Conservation (phyloP, 1,284 basidiomycete species). For the Irpex sp. region DNA sequence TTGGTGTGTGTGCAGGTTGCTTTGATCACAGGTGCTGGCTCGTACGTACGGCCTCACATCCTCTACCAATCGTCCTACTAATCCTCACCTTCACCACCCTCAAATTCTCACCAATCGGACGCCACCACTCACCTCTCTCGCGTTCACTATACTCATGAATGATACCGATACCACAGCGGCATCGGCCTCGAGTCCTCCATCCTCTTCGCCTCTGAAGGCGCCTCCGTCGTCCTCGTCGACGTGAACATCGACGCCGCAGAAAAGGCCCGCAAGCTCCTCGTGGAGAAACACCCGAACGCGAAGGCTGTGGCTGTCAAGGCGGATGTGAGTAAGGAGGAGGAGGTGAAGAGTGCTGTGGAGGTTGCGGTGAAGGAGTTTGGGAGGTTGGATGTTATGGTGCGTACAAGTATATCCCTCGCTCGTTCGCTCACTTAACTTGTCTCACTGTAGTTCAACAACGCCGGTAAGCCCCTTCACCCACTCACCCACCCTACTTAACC, state of each 20-base stretch:
- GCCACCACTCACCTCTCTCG: constrained; percentile 1
- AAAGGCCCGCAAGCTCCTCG: constrained; percentile 65
- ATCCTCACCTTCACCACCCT: no score
- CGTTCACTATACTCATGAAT: not conserved
- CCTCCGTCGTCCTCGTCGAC: constrained; percentile 83
- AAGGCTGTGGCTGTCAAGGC: constrained; percentile 73
- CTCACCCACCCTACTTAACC: not conserved
- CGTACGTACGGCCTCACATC: constrained; percentile 47
- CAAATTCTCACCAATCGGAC: no score
- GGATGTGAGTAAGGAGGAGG: constrained; percentile 86
- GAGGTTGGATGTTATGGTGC: constrained; percentile 87
- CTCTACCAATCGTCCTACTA: no score
- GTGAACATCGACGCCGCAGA: constrained; percentile 80
- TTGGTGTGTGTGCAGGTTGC: constrained; percentile 48
- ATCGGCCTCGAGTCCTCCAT: constrained; percentile 93
- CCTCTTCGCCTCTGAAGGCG: constrained; percentile 91
- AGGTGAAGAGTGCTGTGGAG: constrained; percentile 82
- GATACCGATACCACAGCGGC: constrained; percentile 47
- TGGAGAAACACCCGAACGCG: constrained; percentile 64
- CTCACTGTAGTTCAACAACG: constrained; percentile 77
- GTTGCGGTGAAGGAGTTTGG: constrained; percentile 82
- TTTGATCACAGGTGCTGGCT: constrained; percentile 82
- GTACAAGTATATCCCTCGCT: constrained; percentile 15
- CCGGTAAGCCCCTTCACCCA: constrained; percentile 42
- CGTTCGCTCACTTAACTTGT: not conserved